Evolutionary conservation across 2,329 filamentous ascomycete species (phyloP).

Genomic region (Ascochyta lentis): DNA sequence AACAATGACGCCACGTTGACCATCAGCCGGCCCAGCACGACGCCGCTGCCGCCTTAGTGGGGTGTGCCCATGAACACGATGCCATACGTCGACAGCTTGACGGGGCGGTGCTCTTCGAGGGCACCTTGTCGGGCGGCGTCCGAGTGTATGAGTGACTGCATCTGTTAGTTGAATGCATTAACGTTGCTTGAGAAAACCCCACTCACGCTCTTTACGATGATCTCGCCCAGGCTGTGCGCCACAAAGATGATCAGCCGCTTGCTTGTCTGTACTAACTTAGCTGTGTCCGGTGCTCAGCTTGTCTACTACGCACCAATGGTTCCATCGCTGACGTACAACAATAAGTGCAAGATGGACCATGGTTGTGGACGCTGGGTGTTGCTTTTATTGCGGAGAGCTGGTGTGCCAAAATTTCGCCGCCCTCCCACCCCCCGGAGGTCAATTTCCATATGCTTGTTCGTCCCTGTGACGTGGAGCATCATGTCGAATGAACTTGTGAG

Average conservation of each 20-base stretch:
- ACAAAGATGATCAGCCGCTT: constrained; percentile 44
- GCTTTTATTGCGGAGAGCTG: background rate
- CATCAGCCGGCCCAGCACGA: constrained; percentile 35
- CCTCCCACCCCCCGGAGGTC: background rate
- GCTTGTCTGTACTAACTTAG: constrained; percentile 31
- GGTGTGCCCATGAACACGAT: constrained; percentile 52
- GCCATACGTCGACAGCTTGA: constrained; percentile 48
- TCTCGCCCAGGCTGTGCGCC: constrained; percentile 43
- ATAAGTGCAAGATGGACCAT: background rate
- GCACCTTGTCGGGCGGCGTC: constrained; percentile 33
- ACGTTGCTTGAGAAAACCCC: background rate
- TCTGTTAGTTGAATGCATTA: constrained; percentile 8
- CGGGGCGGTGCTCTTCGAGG: constrained; percentile 38
- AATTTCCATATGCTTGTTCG: background rate
- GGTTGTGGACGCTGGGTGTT: background rate
- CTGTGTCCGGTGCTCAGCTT: no score
- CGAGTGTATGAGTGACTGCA: constrained; percentile 49
- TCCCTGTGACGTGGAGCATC: background rate
- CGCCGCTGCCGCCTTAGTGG: constrained; percentile 47
- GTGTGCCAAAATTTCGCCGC: background rate
- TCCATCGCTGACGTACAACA: background rate
- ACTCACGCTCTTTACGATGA: constrained; percentile 44
- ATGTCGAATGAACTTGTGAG: background rate
- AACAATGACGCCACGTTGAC: constrained; percentile 47
- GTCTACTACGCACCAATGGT: background rate